Conservation (phyloP, 352 stramenopile species). For the Pythium dissotocum region DNA sequence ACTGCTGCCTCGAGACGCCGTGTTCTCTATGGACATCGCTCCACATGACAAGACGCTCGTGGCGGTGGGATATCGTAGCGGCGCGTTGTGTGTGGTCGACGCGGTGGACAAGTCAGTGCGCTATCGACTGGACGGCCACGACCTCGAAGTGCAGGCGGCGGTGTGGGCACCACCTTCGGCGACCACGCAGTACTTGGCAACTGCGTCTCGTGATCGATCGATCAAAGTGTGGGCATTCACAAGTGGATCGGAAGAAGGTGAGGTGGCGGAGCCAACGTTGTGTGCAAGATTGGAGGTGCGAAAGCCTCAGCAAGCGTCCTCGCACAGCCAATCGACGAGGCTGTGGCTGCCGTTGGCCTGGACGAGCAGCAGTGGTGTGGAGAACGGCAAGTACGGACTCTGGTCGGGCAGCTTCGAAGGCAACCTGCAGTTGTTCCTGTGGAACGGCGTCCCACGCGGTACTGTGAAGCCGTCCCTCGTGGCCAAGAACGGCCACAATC, state of each 20-base stretch:
- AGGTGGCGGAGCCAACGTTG: slow-evolving; percentile 9
- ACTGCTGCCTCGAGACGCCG: slow-evolving; percentile 50
- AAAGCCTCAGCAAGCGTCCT: slow-evolving; percentile 64
- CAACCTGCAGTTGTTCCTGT: slow-evolving; percentile 65
- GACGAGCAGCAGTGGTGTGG: slow-evolving; percentile 24
- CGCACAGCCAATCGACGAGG: slow-evolving; percentile 63
- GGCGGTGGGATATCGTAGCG: slow-evolving; percentile 73
- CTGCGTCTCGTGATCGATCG: slow-evolving; percentile 64
- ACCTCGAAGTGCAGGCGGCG: slow-evolving; percentile 70
- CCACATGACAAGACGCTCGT: slow-evolving; percentile 53
- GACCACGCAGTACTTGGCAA: slow-evolving; percentile 42
- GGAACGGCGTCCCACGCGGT: slow-evolving; percentile 22
- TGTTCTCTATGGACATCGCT: slow-evolving; percentile 57
- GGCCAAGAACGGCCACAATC: slow-evolving; percentile 60
- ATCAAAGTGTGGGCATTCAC: slow-evolving; percentile 62
- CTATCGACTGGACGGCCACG: slow-evolving; percentile 58
- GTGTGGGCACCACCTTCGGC: slow-evolving; percentile 34
- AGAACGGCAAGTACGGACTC: slow-evolving; percentile 33
- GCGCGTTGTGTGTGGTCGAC: slow-evolving; percentile 62
- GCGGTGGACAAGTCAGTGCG: slow-evolving; percentile 31
- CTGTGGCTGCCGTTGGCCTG: slow-evolving; percentile 77
- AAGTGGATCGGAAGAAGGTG: slow-evolving; percentile 4
- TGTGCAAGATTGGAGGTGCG: slow-evolving; percentile 41
- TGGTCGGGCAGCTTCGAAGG: slow-evolving; percentile 77
- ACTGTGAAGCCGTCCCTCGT: slow-evolving; percentile 44